These are phyloP conservation scores for Steccherinum ochraceum DNA, from an alignment of 768 basidiomycete species.

Conservation along the genomic window DNA sequence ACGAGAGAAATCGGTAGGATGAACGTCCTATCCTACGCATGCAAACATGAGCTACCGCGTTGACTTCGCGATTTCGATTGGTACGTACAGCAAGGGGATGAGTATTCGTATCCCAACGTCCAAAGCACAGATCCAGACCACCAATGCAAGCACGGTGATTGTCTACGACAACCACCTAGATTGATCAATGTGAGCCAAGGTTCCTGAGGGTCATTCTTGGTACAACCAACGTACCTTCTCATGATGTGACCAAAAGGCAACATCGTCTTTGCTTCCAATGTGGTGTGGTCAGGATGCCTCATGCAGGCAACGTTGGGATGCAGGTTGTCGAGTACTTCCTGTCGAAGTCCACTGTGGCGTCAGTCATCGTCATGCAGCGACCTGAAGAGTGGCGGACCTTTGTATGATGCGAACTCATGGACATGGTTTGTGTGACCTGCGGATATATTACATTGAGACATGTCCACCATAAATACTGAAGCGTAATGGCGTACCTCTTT, in stretches of 20 bases:
- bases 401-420: slow-evolving; percentile 81
- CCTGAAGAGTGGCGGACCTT: slow-evolving; percentile 55
- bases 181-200: not conserved
- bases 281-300: slow-evolving; percentile 89
- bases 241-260: slow-evolving; percentile 90
- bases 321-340: slow-evolving; percentile 64
- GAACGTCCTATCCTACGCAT: slow-evolving; percentile 49
- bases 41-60: not conserved
- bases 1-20: slow-evolving; percentile 75
- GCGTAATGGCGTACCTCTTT: slow-evolving; percentile 70
- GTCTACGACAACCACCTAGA: slow-evolving; percentile 73
- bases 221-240: slow-evolving; percentile 62
- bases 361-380: no score
- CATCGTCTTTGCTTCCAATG: slow-evolving; percentile 74
- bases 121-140: slow-evolving; percentile 94
- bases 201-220: not conserved
- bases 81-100: slow-evolving; percentile 81
- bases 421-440: slow-evolving; percentile 87
- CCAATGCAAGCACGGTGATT: slow-evolving; percentile 84
- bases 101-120: slow-evolving; percentile 91
- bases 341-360: no score
- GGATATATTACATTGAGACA: no score
- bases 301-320: slow-evolving; percentile 86
- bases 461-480: no score
- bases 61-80: slow-evolving; percentile 47